phyloP scores from a whole-genome alignment of 78 protist species.

The Polysphondylium violaceum region DNA sequence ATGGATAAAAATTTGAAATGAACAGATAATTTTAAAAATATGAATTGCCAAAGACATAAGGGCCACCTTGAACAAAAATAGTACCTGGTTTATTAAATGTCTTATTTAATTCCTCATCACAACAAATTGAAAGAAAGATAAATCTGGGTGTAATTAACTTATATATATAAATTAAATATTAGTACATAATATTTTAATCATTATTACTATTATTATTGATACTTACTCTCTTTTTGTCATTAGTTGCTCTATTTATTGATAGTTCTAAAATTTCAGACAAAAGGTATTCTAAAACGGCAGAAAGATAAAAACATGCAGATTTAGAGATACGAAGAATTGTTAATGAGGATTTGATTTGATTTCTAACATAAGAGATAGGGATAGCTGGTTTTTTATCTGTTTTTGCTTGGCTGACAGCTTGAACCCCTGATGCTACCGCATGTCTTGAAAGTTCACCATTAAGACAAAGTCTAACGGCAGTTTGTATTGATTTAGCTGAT shows the following conservation, averaged over 20 bases:
- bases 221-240: not conserved
- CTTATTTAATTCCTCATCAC: not conserved
- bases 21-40: too few relatives aligned
- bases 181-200: too few relatives aligned
- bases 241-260: not conserved
- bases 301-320: not conserved
- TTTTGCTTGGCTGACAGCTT: not conserved
- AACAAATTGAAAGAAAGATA: not conserved
- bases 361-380: not conserved
- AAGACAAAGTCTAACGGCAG: not conserved
- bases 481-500: not conserved
- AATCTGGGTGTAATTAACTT: not conserved
- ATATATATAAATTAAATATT: too few relatives aligned
- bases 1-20: too few relatives aligned
- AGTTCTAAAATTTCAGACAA: conserved; percentile 8
- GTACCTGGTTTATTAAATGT: too few relatives aligned
- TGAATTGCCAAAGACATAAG: too few relatives aligned
- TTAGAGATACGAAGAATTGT: conserved; percentile 10
- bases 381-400: not conserved
- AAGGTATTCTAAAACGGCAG: conserved; percentile 23
- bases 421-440: not conserved
- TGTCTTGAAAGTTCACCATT: conserved; percentile 5
- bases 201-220: too few relatives aligned
- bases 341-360: not conserved
- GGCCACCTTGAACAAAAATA: too few relatives aligned